A percentile compares a stretch with the other conserved stretches of the same genome.
Conservation (phyloP, 495 filamentous ascomycete species). For the Trypethelium eluteriae region DNA sequence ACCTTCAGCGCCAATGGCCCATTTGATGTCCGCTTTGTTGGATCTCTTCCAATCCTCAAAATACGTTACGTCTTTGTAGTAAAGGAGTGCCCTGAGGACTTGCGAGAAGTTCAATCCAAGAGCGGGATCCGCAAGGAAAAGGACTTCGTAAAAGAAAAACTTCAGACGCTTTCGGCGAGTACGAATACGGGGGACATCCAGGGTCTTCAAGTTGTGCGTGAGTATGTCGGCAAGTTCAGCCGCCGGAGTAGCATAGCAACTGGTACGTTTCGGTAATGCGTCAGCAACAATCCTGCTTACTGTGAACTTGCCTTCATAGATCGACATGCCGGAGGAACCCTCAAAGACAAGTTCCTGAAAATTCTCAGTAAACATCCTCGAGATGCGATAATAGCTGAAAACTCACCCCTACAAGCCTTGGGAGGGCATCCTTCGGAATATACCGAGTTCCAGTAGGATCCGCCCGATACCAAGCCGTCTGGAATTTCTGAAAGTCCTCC, state of each 20-base stretch:
- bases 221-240: not conserved
- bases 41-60: not conserved
- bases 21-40: not conserved
- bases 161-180: conserved; percentile 2
- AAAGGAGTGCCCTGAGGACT: not conserved
- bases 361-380: not conserved
- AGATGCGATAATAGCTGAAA: not conserved
- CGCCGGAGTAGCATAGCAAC: not conserved
- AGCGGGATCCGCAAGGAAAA: not conserved
- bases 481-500: not conserved
- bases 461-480: not conserved
- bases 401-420: not conserved
- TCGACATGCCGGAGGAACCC: not conserved
- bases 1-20: not conserved
- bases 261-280: not conserved
- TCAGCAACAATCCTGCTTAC: not conserved
- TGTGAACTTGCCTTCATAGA: not conserved
- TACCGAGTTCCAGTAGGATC: not conserved
- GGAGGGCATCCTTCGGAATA: not conserved
- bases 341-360: not conserved
- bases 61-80: not conserved
- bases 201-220: not conserved
- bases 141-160: not conserved
- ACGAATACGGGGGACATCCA: not conserved
- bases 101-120: conserved; percentile 3